These are phyloP conservation scores for Bonia amplexicaulis DNA, from an alignment of 176 grass and related monocot species.

Conservation along the genomic window DNA sequence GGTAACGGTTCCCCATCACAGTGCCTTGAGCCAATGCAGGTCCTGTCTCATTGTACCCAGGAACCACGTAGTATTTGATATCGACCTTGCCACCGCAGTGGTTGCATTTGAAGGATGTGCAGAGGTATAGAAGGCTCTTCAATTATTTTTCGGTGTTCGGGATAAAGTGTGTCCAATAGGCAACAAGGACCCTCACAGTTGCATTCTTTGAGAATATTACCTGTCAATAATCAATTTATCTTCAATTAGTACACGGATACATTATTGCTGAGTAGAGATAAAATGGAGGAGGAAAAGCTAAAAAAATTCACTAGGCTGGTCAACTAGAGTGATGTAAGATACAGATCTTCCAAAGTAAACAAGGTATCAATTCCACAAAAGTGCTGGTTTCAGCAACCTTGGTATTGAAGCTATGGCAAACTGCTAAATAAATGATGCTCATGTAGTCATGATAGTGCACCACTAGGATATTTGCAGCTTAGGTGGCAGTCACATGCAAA, in stretches of 20 bases:
- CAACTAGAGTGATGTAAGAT: neutral
- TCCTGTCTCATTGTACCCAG: slow-evolving; percentile 65
- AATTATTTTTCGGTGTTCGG: slow-evolving; percentile 65
- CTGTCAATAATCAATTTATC: slow-evolving; percentile 34
- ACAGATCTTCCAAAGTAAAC: neutral
- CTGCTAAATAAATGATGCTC: neutral
- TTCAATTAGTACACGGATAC: neutral
- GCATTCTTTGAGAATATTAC: slow-evolving; percentile 69
- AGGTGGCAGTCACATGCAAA: neutral
- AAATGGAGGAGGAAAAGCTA: neutral
- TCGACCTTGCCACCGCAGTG: slow-evolving; percentile 65
- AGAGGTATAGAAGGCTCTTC: slow-evolving; percentile 81
- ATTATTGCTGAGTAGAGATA: neutral
- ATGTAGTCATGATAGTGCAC: neutral
- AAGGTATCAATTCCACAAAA: neutral
- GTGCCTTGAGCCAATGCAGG: slow-evolving; percentile 29
- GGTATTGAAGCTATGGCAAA: neutral
- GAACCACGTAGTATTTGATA: slow-evolving; percentile 68
- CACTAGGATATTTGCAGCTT: neutral
- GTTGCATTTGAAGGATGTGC: slow-evolving; percentile 56
- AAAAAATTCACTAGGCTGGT: neutral
- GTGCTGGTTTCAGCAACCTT: neutral
- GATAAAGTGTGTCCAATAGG: slow-evolving; percentile 78
- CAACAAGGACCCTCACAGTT: slow-evolving; percentile 67
- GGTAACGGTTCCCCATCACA: slow-evolving; percentile 49